Conservation (phyloP, 139 green algal species). For the Chlamydomonas urium region DNA sequence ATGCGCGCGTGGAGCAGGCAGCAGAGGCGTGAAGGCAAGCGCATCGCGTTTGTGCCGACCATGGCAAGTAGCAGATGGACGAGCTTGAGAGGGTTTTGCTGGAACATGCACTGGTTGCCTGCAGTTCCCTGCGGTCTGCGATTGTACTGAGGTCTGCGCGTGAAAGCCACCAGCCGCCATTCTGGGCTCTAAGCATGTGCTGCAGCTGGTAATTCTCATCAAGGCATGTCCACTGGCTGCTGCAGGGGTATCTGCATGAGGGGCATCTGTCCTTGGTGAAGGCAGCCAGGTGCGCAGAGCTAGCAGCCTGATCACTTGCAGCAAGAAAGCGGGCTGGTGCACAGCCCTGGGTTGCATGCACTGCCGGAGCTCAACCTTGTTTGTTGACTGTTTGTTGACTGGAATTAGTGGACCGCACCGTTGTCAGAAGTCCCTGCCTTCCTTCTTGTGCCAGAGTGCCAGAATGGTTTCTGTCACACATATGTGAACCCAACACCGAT, state of each 20-base stretch:
- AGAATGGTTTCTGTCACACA: background rate
- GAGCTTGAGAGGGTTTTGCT: background rate
- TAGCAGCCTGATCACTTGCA: background rate
- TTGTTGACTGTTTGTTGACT: background rate
- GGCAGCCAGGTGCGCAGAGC: conserved; percentile 47
- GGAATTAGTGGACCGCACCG: background rate
- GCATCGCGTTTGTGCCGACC: conserved; percentile 89
- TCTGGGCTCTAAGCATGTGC: background rate
- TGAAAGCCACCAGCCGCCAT: background rate
- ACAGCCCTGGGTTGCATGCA: background rate
- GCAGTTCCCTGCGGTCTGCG: background rate
- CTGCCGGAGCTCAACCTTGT: background rate
- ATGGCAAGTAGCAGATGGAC: conserved; percentile 69
- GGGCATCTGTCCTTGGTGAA: conserved; percentile 89
- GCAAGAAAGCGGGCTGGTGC: background rate
- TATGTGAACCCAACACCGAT: background rate
- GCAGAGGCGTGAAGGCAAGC: conserved; percentile 53
- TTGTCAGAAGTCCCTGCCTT: background rate
- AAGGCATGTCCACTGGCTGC: background rate
- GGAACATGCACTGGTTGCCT: background rate
- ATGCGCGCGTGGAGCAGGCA: conserved; percentile 74
- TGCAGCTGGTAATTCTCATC: background rate
- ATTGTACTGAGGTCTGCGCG: too few species aligned
- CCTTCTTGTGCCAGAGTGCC: too few species aligned
- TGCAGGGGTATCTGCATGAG: conserved; percentile 89